Evolutionary conservation across 495 filamentous ascomycete genomes (phyloP).

Genomic region (Penicillium manginii): DNA sequence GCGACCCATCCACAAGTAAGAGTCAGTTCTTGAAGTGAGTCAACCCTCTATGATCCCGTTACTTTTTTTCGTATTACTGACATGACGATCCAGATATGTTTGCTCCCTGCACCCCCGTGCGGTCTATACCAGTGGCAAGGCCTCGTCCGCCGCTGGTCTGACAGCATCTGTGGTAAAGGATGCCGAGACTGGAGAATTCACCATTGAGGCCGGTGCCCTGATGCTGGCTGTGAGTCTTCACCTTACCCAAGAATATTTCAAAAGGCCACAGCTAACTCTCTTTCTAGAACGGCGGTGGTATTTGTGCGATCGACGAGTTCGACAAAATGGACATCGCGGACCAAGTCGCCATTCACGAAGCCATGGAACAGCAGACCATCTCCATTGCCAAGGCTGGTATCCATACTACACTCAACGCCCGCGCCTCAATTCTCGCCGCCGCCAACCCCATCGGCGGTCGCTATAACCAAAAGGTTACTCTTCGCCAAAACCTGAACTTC

Average conservation of each 20-base stretch:
- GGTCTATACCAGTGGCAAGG: constrained; percentile 98
- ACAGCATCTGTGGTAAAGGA: constrained; percentile 98
- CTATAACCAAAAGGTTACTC: constrained; percentile 93
- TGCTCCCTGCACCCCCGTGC: constrained; percentile 93
- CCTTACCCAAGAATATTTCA: too few relatives aligned
- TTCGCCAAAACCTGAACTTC: constrained; percentile 97
- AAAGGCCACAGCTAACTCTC: constrained; percentile 10
- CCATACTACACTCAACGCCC: constrained; percentile 94
- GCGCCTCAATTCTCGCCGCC: constrained; percentile 92
- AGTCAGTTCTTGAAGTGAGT: constrained; percentile 91
- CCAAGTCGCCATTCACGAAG: constrained; percentile 99
- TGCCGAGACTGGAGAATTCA: constrained; percentile 97
- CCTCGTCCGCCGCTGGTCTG: constrained; percentile 95
- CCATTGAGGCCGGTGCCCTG: constrained; percentile 95
- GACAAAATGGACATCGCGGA: constrained; percentile 99
- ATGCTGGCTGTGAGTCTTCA: constrained; percentile 83
- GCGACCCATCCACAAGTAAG: constrained; percentile 97
- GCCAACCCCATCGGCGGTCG: constrained; percentile 95
- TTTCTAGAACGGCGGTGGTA: constrained; percentile 62
- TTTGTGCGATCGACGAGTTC: constrained; percentile 98
- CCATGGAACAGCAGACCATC: constrained; percentile 99
- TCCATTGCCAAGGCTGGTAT: constrained; percentile 99
- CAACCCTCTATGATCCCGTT: not conserved
- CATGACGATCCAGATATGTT: constrained; percentile 63
- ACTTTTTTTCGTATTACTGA: constrained; percentile 10